Evolutionary conservation across 768 basidiomycete species (phyloP).

Genomic region (Peribolospora kevripleyi): DNA sequence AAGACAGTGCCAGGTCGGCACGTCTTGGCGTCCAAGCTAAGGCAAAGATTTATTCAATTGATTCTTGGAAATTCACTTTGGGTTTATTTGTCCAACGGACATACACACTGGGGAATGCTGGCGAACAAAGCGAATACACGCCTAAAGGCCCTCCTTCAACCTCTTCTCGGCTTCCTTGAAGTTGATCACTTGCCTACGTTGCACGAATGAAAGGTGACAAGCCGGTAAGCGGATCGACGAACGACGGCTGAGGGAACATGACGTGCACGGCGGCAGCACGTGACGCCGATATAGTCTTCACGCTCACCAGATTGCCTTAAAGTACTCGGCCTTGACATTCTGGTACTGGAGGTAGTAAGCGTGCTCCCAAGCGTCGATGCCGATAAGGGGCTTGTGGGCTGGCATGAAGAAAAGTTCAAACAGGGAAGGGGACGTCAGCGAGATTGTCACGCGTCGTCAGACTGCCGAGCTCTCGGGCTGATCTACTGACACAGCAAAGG

Average conservation of each 20-base stretch:
- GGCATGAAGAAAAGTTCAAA: conserved; percentile 8
- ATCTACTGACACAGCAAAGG: conserved; percentile 26
- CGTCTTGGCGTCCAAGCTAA: too few relatives aligned
- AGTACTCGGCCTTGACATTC: conserved; percentile 85
- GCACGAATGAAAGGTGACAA: background rate
- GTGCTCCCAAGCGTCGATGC: conserved; percentile 95
- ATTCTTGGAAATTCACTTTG: too few relatives aligned
- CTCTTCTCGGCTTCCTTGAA: conserved; percentile 62
- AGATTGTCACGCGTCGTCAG: background rate
- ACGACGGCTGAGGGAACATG: background rate
- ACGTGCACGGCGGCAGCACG: too few relatives aligned
- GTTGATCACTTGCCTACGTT: conserved; percentile 53
- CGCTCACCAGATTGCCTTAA: conserved; percentile 51
- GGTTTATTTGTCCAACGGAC: too few relatives aligned
- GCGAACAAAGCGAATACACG: too few relatives aligned
- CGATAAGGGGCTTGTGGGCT: conserved; percentile 76
- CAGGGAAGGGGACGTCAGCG: conserved; percentile 23
- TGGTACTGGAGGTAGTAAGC: conserved; percentile 61
- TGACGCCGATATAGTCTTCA: background rate
- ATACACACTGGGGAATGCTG: too few relatives aligned
- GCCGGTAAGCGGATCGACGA: background rate
- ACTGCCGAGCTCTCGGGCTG: background rate
- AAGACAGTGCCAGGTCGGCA: too few relatives aligned
- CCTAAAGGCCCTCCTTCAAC: conserved; percentile 5
- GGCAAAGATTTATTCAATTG: too few relatives aligned